These are phyloP conservation scores for Somion occarium DNA, from an alignment of 1,284 basidiomycete species.

Conservation along the genomic window DNA sequence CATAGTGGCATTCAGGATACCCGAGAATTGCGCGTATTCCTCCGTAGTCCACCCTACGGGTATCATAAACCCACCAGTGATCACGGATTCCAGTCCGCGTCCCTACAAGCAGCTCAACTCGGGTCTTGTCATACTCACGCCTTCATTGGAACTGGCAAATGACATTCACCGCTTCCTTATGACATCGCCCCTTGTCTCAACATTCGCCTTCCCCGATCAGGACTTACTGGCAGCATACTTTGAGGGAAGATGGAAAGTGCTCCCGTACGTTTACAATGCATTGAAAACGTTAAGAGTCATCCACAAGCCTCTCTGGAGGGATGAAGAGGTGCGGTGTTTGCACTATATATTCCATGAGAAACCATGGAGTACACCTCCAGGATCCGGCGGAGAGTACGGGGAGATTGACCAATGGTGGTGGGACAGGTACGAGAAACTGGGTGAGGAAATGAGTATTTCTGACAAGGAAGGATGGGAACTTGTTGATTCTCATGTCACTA, in stretches of 20 bases:
- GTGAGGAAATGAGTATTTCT: slow-evolving; percentile 38
- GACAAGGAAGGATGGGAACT: slow-evolving; percentile 49
- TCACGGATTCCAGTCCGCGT: slow-evolving; percentile 51
- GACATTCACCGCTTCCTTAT: slow-evolving; percentile 57
- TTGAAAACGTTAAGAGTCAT: slow-evolving; percentile 72
- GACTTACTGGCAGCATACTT: slow-evolving; percentile 86
- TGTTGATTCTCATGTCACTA: slow-evolving; percentile 45
- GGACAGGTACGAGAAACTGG: slow-evolving; percentile 55
- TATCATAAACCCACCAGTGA: slow-evolving; percentile 40
- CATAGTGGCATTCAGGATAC: slow-evolving; percentile 53
- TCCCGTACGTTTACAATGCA: slow-evolving; percentile 85
- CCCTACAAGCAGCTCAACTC: slow-evolving; percentile 84
- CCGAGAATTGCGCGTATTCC: slow-evolving; percentile 84
- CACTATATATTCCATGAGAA: slow-evolving; percentile 77
- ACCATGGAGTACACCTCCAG: slow-evolving; percentile 55
- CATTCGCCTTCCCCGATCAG: slow-evolving; percentile 88
- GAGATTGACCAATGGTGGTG: slow-evolving; percentile 74
- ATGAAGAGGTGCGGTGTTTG: slow-evolving; percentile 70
- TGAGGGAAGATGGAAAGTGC: slow-evolving; percentile 64
- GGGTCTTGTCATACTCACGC: slow-evolving; percentile 85
- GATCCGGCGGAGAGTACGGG: slow-evolving; percentile 37
- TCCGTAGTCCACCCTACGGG: slow-evolving; percentile 51
- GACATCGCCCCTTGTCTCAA: slow-evolving; percentile 63
- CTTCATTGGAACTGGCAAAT: slow-evolving; percentile 52
- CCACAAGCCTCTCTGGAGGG: slow-evolving; percentile 72